A percentile compares a stretch with the other conserved stretches of the same genome.
phyloP scores from a whole-genome alignment of 2,329 filamentous ascomycete species.

The Alternaria sp. region DNA sequence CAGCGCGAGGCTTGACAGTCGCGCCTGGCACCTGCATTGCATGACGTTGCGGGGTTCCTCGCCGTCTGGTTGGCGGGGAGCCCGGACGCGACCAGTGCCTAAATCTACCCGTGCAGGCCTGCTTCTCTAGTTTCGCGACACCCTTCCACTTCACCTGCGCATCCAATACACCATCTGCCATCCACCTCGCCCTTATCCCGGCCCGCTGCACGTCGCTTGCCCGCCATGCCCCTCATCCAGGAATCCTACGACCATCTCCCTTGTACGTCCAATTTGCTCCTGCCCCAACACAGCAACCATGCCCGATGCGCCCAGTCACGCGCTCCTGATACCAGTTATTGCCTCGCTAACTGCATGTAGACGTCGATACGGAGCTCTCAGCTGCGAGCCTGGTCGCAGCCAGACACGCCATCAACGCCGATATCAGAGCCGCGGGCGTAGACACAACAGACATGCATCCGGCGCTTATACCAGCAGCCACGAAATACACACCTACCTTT shows the following conservation, averaged over 20 bases:
- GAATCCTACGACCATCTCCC: slow-evolving; percentile 80
- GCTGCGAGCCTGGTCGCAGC: slow-evolving; percentile 68
- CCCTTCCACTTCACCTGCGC: slow-evolving; percentile 7
- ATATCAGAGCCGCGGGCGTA: slow-evolving; percentile 54
- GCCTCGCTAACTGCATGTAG: slow-evolving; percentile 54
- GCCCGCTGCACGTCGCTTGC: slow-evolving; percentile 11
- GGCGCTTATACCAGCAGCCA: slow-evolving; percentile 58
- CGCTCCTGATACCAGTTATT: too few relatives aligned
- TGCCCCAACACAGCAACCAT: slow-evolving; percentile 61
- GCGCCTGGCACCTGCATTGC: slow-evolving; percentile 2
- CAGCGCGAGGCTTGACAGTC: background rate
- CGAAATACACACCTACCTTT: slow-evolving; percentile 62
- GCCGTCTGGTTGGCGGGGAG: slow-evolving; percentile 17
- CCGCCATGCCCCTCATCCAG: slow-evolving; percentile 69
- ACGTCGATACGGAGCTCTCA: slow-evolving; percentile 79
- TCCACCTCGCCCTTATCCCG: background rate
- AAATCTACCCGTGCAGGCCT: slow-evolving; percentile 14
- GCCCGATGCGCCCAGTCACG: slow-evolving; percentile 50
- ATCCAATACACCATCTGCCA: slow-evolving; percentile 20
- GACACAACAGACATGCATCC: slow-evolving; percentile 61
- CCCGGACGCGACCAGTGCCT: slow-evolving; percentile 9
- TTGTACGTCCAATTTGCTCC: slow-evolving; percentile 60
- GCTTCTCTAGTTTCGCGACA: slow-evolving; percentile 10
- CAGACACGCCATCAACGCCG: slow-evolving; percentile 70
- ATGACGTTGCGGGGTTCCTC: slow-evolving; percentile 21